phyloP scores from a whole-genome alignment of 2,329 filamentous ascomycete species.

The Monosporascus ibericus region DNA sequence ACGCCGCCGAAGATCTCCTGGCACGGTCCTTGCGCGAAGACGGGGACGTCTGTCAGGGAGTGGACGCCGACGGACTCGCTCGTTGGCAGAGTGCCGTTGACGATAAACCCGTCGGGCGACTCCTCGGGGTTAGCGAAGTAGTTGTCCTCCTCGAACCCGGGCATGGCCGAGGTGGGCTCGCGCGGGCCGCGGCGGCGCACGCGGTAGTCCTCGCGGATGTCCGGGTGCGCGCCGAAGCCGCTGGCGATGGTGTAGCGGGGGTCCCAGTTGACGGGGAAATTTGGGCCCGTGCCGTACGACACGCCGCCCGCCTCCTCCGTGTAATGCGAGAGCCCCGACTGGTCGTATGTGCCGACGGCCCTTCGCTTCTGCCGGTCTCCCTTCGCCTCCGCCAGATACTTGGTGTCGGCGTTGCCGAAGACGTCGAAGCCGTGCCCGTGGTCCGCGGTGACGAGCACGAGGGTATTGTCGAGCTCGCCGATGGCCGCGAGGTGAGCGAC shows the following conservation, averaged over 20 bases:
- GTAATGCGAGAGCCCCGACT: constrained; percentile 73
- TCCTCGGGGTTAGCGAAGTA: constrained; percentile 66
- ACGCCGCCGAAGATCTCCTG: constrained; percentile 69
- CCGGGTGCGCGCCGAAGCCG: constrained; percentile 65
- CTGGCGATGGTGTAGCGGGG: constrained; percentile 75
- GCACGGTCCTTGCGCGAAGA: constrained; percentile 74
- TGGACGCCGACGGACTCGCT: constrained; percentile 64
- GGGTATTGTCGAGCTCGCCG: constrained; percentile 65
- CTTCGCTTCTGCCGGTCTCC: constrained; percentile 67
- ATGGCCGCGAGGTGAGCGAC: constrained; percentile 62
- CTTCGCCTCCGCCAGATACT: constrained; percentile 62
- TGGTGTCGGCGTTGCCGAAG: constrained; percentile 73
- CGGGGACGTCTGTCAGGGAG: constrained; percentile 70
- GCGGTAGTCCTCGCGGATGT: constrained; percentile 70
- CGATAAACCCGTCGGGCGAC: constrained; percentile 57
- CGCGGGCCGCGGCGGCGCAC: constrained; percentile 64
- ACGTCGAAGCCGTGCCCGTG: constrained; percentile 89
- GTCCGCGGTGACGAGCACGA: constrained; percentile 77
- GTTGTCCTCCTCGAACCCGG: constrained; percentile 43
- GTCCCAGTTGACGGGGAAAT: constrained; percentile 81
- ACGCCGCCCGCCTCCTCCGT: constrained; percentile 50
- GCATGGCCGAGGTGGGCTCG: constrained; percentile 49
- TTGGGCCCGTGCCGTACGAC: constrained; percentile 64
- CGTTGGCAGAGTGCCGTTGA: constrained; percentile 69
- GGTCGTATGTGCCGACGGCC: constrained; percentile 67